Conservation (phyloP, 495 filamentous ascomycete species). For the Mycothermus thermophilus region DNA sequence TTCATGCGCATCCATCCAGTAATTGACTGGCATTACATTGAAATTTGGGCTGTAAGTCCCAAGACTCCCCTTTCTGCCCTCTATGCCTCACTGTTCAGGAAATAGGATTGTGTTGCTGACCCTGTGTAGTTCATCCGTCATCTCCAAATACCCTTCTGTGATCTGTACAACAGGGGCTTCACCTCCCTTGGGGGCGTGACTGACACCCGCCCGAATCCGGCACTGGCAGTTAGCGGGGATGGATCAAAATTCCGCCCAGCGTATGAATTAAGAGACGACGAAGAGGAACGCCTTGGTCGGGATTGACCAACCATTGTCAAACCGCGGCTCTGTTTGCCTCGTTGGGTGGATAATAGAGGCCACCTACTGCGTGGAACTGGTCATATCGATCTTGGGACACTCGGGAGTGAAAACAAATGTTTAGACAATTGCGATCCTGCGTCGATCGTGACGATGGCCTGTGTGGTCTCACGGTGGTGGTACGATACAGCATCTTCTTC, state of each 20-base stretch:
- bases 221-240: constrained; percentile 36
- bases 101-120: background rate
- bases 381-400: too few species aligned
- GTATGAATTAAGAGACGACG: constrained; percentile 72
- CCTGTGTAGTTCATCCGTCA: constrained; percentile 59
- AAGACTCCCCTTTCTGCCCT: background rate
- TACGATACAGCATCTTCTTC: too few species aligned
- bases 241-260: constrained; percentile 55
- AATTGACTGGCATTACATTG: constrained; percentile 92
- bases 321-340: too few species aligned
- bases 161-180: constrained; percentile 57
- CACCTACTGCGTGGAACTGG: too few species aligned
- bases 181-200: constrained; percentile 72
- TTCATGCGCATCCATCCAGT: constrained; percentile 93
- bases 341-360: too few species aligned
- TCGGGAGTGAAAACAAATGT: too few species aligned
- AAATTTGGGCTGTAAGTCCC: constrained; percentile 71
- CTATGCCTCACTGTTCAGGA: background rate
- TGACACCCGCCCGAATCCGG: constrained; percentile 84
- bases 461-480: too few species aligned
- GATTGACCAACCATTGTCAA: too few species aligned
- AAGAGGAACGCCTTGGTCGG: constrained; percentile 73
- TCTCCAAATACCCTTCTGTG: constrained; percentile 65
- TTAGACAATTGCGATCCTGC: too few species aligned
- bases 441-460: too few species aligned